A percentile compares a stretch with the other conserved stretches of the same genome.
phyloP scores from a whole-genome alignment of 225 moss, liverwort and hornwort species.

The Marchantia paleacea region DNA sequence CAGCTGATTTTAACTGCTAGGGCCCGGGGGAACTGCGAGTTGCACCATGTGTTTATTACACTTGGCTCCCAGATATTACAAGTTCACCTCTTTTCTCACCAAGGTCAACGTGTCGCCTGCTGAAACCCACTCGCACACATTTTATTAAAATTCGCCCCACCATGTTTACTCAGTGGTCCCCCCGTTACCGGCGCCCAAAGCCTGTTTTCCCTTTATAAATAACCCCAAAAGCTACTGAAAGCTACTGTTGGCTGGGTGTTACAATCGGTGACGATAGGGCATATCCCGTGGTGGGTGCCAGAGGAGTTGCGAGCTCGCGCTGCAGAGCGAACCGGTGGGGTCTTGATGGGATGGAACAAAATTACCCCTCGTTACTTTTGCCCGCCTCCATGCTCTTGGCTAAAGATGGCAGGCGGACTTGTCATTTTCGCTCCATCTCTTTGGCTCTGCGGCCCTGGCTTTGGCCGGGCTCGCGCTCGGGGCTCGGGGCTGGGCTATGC shows the following conservation, averaged over 20 bases:
- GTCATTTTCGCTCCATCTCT: background rate
- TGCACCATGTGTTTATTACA: conserved; percentile 4
- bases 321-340: conserved; percentile 11
- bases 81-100: background rate
- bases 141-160: conserved; percentile 3
- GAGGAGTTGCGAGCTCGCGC: background rate
- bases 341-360: background rate
- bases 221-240: conserved; percentile 4
- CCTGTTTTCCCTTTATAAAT: conserved; percentile 6
- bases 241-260: conserved; percentile 17
- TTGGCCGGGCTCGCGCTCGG: too few relatives aligned
- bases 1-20: conserved; percentile 39
- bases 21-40: conserved; percentile 2
- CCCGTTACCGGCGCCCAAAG: conserved; percentile 16
- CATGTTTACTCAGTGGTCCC: conserved; percentile 17
- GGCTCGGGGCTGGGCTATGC: background rate
- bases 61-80: background rate
- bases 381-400: background rate
- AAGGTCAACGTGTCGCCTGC: conserved; percentile 27
- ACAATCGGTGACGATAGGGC: conserved; percentile 14
- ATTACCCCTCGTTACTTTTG: background rate
- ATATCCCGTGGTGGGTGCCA: conserved; percentile 21
- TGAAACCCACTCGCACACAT: conserved; percentile 8
- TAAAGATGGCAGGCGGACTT: conserved; percentile 2
- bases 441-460: background rate